Conservation (phyloP, 352 stramenopile species). For the Phytopythium chamaehyphon region DNA sequence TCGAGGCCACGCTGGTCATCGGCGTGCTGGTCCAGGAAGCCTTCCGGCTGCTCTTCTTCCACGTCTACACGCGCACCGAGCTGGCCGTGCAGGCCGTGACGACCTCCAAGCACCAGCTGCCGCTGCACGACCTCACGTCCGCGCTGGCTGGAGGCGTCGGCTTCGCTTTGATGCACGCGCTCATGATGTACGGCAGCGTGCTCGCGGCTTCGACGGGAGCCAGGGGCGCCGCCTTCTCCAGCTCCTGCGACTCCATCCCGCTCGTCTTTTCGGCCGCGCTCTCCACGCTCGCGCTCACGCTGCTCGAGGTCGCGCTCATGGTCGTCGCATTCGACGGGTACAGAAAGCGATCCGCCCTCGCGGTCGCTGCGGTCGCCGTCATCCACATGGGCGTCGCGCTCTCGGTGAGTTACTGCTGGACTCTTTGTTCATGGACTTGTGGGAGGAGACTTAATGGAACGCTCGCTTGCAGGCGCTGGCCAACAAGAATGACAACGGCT, state of each 20-base stretch:
- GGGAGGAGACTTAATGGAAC: conserved; percentile 3
- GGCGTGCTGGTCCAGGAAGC: conserved; percentile 66
- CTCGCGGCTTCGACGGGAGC: conserved; percentile 59
- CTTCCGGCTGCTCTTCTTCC: conserved; percentile 70
- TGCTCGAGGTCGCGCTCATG: conserved; percentile 80
- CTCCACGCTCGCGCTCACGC: conserved; percentile 68
- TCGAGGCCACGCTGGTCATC: conserved; percentile 71
- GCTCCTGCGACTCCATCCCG: conserved; percentile 66
- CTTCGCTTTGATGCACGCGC: conserved; percentile 78
- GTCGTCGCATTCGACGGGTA: conserved; percentile 80
- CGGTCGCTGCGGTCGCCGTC: conserved; percentile 49
- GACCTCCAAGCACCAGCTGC: conserved; percentile 69
- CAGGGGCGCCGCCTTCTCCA: conserved; percentile 68
- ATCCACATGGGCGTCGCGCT: conserved; percentile 73
- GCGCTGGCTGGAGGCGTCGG: conserved; percentile 73
- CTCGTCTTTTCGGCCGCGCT: conserved; percentile 65
- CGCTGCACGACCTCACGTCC: conserved; percentile 83
- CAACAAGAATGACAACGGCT: conserved; percentile 78
- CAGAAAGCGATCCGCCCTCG: conserved; percentile 47
- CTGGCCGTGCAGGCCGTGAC: conserved; percentile 70
- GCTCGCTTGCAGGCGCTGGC: conserved; percentile 35
- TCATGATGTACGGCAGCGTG: conserved; percentile 84
- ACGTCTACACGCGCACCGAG: conserved; percentile 74
- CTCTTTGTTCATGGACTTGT: conserved; percentile 4
- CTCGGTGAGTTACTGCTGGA: conserved; percentile 39